Base-by-base conservation (phyloP, 768 basidiomycete genomes). In the Cystofilobasidium macerans region DNA sequence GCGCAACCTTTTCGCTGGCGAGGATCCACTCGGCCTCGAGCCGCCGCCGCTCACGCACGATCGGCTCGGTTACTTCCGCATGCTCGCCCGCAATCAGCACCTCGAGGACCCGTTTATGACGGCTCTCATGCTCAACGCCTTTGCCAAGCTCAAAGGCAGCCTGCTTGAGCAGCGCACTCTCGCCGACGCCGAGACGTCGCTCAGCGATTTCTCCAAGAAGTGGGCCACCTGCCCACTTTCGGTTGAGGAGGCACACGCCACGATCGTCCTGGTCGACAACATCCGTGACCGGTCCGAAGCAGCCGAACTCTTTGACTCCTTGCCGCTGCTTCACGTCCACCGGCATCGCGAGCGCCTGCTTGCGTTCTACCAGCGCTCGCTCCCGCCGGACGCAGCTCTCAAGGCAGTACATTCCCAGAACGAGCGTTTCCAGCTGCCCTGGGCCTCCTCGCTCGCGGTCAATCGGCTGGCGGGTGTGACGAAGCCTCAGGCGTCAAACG, bases 271-370 rank as follows among this genome's bases (percentile, higher is more conserved):
- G 14, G 28, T 54, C 28, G 51, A 54, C 51, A 22, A 18, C 14
- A 3, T 54, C 28, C 28, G 28, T 16, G 28, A 16, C 51, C 2
- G 11, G 51, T 28, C 18, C 28, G 13, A 28, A 16, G 28, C 13
- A 1, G 6, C 51, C 13, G 51, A 6, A 2, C 14, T 32, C 28
- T 54, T 54, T 16, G 28, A 30, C 51, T 12, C 6, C 1, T 30
- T 54, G 28, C 51, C 51, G 28, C 51, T 54, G 28, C 26, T 54
- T 6, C 51, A 54, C 51, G 51, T 54, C 28, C 51, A 54, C 30
- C 26, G 51, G 13, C 51, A 54, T 20, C 51, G 51, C 26, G 51
- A 54, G 30, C 51, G 51, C 12, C 28, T 54, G 30, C 28, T 54
- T n/a, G 51, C 26, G 28, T 30, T 54, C 2, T 22, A 24, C 28